Evolutionary conservation across 129 eudicot species (phyloP), one percentile per base, ranked within the genome.

Genomic region (Dittrichia graveolens): DNA sequence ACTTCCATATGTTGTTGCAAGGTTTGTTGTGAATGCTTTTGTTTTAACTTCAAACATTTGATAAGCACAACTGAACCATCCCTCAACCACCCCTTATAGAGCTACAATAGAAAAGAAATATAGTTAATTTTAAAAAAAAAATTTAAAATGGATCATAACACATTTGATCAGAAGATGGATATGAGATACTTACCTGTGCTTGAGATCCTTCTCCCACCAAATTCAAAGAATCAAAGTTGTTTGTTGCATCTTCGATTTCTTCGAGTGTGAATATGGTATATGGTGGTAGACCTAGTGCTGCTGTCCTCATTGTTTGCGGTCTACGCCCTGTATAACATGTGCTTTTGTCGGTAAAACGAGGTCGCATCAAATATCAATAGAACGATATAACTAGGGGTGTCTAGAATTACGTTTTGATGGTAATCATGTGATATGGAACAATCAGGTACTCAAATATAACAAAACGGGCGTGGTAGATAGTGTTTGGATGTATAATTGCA

Each of bases 231-330:
- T 93, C 98, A 56, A 94, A 94, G 74, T 83, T 86, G 77, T 86
- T 81, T 49, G 99, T 94, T 18, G 97, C 99, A 5, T 94, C 99
- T 65, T 94, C 97, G 59, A 94, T 83, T 77, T 94, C 99, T 69
- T 90, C 97, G 5, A 90, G 69, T 37, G 96, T 84, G 85, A 86
- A 94, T 35, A 80, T 76, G 18, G 86, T 90, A 68, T 90, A 94
- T 40, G 97, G 88, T 50, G 96, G 94, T 24, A 90, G 87, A 11
- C 97, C 94, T n/a, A 87, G 73, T 0, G 93, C 81, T 40, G 90
- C 86, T 52, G 85, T 71, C 78, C 93, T 84, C 92, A 84, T 82
- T 12, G 92, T 79, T 78, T 81, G 84, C 5, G 95, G 85, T 60
- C 85, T 84, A 79, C 82, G 91, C 48, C 86, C 93, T 90, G 62